Base-by-base conservation (phyloP, 1,139 yeast species). In the Candida labiduridarum region DNA sequence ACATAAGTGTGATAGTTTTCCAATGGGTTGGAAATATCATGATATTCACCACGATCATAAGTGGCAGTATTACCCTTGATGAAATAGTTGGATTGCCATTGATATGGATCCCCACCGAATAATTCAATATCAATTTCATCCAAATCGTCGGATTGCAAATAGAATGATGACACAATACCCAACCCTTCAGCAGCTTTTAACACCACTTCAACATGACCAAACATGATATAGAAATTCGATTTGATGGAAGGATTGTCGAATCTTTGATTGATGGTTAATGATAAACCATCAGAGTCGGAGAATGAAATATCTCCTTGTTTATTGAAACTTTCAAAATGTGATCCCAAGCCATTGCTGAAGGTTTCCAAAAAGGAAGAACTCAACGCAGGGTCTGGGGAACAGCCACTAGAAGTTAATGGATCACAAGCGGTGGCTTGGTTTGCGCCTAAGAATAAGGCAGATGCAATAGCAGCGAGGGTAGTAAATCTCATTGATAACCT, bases 81-180 rank as follows among this genome's bases (percentile, higher is more conserved):
- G 69, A 89, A 91, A 66, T 70, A 91, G 67, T 91, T 90, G 35
- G 94, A 78, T 69, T 89, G 96, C 62, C 88, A 84, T 62, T 86
- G 83, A 41, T 80, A 74, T 16, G 74, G 75, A 61, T 89, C 94
- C 49, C 87, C 83, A 22, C 97, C 97, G 50, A 87, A 75, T 82
- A 94, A 84, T 66, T 90, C 97, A 48, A 89, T 68, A 69, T 90
- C 97, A 44, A 90, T 83, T 69, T 90, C 97, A 67, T 90, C 97
- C 55, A 85, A 72, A 60, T 87, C 96, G 65, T 90, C 96, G 58
- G 91, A 84, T 66, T 89, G 96, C 53, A 90, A 74, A 58, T 85
- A 89, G 60, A 89, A 84, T 2, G 92, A 84, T 0, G 96, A 87
- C 19, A 90, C 82, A 39, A 90, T 78, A 53, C 96, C 97, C 42